Base-by-base conservation (phyloP, 352 stramenopile genomes). In the Globisporangium megalacanthum region DNA sequence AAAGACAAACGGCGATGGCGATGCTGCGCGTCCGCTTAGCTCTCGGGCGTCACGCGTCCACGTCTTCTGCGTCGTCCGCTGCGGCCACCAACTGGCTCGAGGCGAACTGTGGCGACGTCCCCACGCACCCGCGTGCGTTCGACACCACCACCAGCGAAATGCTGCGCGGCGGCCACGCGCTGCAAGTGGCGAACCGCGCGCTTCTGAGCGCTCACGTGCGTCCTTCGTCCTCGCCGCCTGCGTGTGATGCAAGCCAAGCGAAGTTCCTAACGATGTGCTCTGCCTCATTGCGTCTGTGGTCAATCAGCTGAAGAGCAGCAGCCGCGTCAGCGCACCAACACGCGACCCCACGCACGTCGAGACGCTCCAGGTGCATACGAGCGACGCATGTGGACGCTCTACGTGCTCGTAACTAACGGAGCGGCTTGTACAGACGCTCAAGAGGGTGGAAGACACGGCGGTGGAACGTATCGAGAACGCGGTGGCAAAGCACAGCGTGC, bases 141-240 rank as follows among this genome's bases (percentile, higher is more conserved):
- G 72, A 89, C 50, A 14, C 65, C 22, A 68, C 70, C 39, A 60
- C 79, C 46, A 88, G 82, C 66, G 70, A 85, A 60, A 92, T 92
- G 82, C 49, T 89, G 53, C 82, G 82, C 22, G 73, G 72, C 42
- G 82, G 77, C 54, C 82, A 89, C 62, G 79, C 76, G 17, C 48
- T 86, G 11, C 81, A 91, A 49, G 50, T 77, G 46, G 76, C 80
- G 10, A 85, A 64, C 58, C 62, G 63, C 39, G 76, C 68, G 35
- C 50, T 90, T 47, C 54, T 90, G 14, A 50, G 73, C 31, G 76
- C 70, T 6, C 79, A 77, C 61, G 80, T 81, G 7, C 14, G 44
- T 59, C 4, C n/a, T 4, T 4, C 25, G 25, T 29, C 25, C 25
- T 1, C 25, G 25, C 25, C 25, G 25, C 25, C 25, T 29, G 25